Conservation (phyloP, 768 basidiomycete genomes). For the Phanerochaete carnosa region DNA sequence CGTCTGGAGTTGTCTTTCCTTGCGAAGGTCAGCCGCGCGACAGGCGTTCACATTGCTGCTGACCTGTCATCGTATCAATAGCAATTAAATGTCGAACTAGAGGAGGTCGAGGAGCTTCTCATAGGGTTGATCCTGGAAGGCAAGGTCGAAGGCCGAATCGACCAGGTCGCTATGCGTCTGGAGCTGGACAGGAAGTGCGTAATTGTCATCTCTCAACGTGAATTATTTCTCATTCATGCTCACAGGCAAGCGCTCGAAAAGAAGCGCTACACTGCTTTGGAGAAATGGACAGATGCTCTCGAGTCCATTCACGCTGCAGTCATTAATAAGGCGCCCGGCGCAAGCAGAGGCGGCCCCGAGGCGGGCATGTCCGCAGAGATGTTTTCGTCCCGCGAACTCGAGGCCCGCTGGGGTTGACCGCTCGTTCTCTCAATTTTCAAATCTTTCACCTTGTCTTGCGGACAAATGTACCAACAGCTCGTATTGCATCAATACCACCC, state of each 20-base stretch:
- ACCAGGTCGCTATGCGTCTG: conserved; percentile 91
- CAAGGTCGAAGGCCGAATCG: conserved; percentile 95
- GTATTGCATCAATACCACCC: neutral
- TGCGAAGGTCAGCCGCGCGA: conserved; percentile 59
- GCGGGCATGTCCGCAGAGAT: conserved; percentile 5
- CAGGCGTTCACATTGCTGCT: neutral
- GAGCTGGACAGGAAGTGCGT: conserved; percentile 86
- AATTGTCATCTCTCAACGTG: neutral
- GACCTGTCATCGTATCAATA: conserved; percentile 26
- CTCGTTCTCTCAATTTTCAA: neutral
- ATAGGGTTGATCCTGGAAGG: conserved; percentile 93
- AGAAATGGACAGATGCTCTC: conserved; percentile 80
- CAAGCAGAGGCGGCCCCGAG: conserved; percentile 14
- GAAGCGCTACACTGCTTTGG: conserved; percentile 77
- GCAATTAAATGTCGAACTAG: conserved; percentile 94
- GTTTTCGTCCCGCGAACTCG: conserved; percentile 3
- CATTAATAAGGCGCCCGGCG: conserved; percentile 62
- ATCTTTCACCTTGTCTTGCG: neutral
- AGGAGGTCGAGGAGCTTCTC: conserved; percentile 91
- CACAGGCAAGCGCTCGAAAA: conserved; percentile 82
- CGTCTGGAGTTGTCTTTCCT: conserved; percentile 91
- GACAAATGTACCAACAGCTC: conserved; percentile 1
- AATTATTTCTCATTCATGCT: conserved; percentile 7
- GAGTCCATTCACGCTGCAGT: conserved; percentile 75
- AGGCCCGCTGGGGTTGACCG: conserved; percentile 4